Conservation (phyloP, 2,329 filamentous ascomycete species). For the Aspergillus fijiensis region DNA sequence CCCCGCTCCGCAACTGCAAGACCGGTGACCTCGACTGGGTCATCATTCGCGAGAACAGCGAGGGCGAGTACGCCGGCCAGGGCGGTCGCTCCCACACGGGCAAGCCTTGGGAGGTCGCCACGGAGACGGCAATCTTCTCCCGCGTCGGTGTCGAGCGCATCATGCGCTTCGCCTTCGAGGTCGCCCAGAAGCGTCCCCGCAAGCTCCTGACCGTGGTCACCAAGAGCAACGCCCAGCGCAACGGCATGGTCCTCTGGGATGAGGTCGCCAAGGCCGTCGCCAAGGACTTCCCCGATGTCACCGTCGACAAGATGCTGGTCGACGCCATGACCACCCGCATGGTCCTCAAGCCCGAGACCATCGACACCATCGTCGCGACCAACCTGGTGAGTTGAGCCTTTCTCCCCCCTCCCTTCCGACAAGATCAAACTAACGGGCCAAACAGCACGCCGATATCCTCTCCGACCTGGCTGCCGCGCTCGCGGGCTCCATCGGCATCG, state of each 20-base stretch:
- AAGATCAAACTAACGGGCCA: not conserved
- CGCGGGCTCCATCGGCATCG: constrained; percentile 70
- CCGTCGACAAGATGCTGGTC: constrained; percentile 65
- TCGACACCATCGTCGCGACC: constrained; percentile 65
- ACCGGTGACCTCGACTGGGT: constrained; percentile 65
- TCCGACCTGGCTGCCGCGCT: constrained; percentile 69
- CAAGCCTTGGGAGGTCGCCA: constrained; percentile 60
- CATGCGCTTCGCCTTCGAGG: constrained; percentile 64
- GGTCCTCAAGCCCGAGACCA: constrained; percentile 58
- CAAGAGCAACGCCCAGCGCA: constrained; percentile 65
- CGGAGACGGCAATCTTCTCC: constrained; percentile 65
- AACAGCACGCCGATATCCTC: constrained; percentile 61
- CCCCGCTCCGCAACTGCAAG: constrained; percentile 55
- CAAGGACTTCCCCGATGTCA: constrained; percentile 60
- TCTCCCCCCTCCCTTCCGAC: not conserved
- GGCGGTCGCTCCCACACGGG: constrained; percentile 62
- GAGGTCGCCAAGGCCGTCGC: constrained; percentile 58
- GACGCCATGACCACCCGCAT: constrained; percentile 67
- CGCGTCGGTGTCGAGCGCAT: constrained; percentile 59
- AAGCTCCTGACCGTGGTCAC: constrained; percentile 64
- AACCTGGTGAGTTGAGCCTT: constrained; percentile 47
- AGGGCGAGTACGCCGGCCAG: constrained; percentile 66
- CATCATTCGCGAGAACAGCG: constrained; percentile 65
- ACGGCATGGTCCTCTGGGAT: constrained; percentile 69
- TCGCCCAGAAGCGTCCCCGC: constrained; percentile 55